phyloP scores from a whole-genome alignment of 1,139 yeast genomes.

The Kluyveromyces sp. region DNA sequence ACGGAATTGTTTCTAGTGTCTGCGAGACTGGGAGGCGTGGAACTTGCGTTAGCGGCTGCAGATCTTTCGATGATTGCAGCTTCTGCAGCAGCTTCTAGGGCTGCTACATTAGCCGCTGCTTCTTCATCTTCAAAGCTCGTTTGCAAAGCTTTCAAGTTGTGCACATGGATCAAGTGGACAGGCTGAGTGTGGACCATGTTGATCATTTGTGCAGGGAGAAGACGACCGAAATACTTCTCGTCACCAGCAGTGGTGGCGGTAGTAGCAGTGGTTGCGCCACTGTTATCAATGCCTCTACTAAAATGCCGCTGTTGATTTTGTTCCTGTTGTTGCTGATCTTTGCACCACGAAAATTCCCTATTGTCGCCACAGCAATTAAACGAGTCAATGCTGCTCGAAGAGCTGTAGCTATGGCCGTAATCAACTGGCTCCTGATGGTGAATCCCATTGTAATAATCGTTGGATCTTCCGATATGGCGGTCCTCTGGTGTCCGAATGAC shows the following conservation, averaged over 20 bases:
- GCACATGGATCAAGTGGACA: conserved; percentile 12
- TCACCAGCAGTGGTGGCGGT: neutral
- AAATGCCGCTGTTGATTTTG: too few relatives aligned
- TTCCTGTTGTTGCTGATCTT: too few relatives aligned
- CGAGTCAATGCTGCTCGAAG: too few relatives aligned
- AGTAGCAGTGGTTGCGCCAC: too few relatives aligned
- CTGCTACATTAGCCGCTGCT: neutral
- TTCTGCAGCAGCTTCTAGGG: neutral
- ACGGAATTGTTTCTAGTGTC: conserved; percentile 6
- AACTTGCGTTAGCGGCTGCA: neutral
- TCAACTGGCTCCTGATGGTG: too few relatives aligned
- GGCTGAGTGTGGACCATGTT: conserved; percentile 20
- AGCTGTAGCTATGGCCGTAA: too few relatives aligned
- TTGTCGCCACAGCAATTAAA: too few relatives aligned
- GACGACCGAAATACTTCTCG: neutral
- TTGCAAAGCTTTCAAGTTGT: conserved; percentile 6
- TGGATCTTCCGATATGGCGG: too few relatives aligned
- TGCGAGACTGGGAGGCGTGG: conserved; percentile 1
- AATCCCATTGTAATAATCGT: too few relatives aligned
- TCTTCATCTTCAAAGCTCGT: conserved; percentile 1
- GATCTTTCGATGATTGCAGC: neutral
- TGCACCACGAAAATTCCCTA: too few relatives aligned
- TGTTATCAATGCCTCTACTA: too few relatives aligned
- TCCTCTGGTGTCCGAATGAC: too few relatives aligned
- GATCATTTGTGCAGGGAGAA: neutral